phyloP scores from a whole-genome alignment of 164 flowering plant genomes.

The Aristolochia contorta region DNA sequence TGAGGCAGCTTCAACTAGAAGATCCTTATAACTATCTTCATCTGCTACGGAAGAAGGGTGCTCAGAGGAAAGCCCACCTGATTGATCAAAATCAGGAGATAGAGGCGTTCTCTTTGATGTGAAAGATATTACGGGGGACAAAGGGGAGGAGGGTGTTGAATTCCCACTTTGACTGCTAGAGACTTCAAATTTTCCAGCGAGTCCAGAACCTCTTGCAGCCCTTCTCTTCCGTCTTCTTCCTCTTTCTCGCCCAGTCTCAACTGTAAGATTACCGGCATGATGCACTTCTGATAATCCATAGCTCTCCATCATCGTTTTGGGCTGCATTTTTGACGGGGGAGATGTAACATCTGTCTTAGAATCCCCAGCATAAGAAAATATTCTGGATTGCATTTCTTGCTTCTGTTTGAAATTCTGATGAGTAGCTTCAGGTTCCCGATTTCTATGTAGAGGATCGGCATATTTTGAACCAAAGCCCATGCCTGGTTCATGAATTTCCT shows the following conservation, averaged over 20 bases:
- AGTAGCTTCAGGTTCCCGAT: slow-evolving; percentile 11
- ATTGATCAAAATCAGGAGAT: slow-evolving; percentile 29
- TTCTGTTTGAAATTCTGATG: slow-evolving; percentile 9
- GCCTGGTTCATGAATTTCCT: slow-evolving; percentile 18
- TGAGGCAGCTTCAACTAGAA: slow-evolving; percentile 7
- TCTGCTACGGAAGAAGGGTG: slow-evolving; percentile 19
- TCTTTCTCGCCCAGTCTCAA: slow-evolving; percentile 44
- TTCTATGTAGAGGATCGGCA: slow-evolving; percentile 18
- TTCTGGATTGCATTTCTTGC: slow-evolving; percentile 12
- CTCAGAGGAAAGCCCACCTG: slow-evolving; percentile 13
- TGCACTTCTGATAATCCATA: slow-evolving; percentile 23
- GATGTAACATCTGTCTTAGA: slow-evolving; percentile 12
- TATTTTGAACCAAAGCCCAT: slow-evolving; percentile 15
- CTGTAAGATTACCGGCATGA: slow-evolving; percentile 31
- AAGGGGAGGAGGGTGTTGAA: slow-evolving; percentile 85
- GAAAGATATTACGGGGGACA: slow-evolving; percentile 51
- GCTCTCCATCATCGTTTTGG: slow-evolving; percentile 17
- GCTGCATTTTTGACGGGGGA: slow-evolving; percentile 15
- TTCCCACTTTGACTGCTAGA: slow-evolving; percentile 93
- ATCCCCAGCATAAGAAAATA: slow-evolving; percentile 3
- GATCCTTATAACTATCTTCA: slow-evolving; percentile 10
- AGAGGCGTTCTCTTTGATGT: slow-evolving; percentile 19
- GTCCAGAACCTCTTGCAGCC: slow-evolving; percentile 23
- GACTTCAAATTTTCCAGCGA: slow-evolving; percentile 41
- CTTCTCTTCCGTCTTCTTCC: slow-evolving; percentile 47